Base-by-base conservation (phyloP, 2,329 filamentous ascomycete genomes). In the Thelonectria blattea region DNA sequence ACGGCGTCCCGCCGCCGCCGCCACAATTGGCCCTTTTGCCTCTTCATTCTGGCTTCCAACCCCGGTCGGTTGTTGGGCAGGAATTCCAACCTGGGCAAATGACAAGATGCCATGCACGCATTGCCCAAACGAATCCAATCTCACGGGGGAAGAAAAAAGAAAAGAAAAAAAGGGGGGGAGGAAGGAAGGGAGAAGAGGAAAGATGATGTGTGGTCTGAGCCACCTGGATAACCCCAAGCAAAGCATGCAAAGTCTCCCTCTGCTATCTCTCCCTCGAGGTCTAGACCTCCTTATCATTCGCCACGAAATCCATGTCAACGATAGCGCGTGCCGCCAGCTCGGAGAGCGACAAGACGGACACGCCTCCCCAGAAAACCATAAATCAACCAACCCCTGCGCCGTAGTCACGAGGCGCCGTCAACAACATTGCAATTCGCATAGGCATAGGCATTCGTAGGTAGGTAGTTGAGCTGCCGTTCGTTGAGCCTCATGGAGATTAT, bases 21-120 rank as follows among this genome's bases (percentile, higher is more conserved):
- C 58, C 58, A 56, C 58, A 52, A 30, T 30, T 52, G 58, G 58
- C 58, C n/a, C 22, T 24, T 24, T 60, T 56, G 37, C 41, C 27
- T 41, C 42, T 5, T 52, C 2, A 7, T 30, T 60, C 22, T 52
- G 58, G 58, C 58, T 60, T 56, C 34, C 41, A n/a, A 52, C 27
- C 47, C 48, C 51, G 30, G 18, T 22, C 18, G 34, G 34, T 57
- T 60, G 11, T 57, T 60, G 58, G 53, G 53, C 53, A 57, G 30
- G 34, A 56, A 60, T 49, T 37, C n/a, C 30, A 37, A 20, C 24
- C 27, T 24, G 39, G 24, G n/a, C 30, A 37, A 54, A 22, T 39
- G 20, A 22, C 45, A 47, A 27, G 20, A 43, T 24, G 18, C 20
- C 18, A 51, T 41, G n/a, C 12, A 12, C 34, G n/a, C 34, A 37